Evolutionary conservation across 768 basidiomycete species (phyloP).

Genomic region (Clavaria fumosa): DNA sequence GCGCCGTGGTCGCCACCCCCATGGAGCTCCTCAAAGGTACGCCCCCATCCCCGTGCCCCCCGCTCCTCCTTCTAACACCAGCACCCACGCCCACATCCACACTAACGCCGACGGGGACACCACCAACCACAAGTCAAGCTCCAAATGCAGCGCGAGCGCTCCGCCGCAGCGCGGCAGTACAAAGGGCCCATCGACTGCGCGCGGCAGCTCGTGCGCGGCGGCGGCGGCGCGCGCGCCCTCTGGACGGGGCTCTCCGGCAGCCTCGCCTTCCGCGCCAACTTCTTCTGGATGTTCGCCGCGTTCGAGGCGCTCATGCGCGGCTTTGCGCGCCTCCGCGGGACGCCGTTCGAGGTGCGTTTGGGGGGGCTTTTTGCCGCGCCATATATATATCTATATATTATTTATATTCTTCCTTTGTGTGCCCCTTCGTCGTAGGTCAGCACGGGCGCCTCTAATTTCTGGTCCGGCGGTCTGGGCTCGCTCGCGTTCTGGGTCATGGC

Average conservation of each 20-base stretch:
- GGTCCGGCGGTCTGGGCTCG: conserved; percentile 47
- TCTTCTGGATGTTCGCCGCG: conserved; percentile 67
- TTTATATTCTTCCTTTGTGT: too few species aligned
- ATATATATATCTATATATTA: neutral
- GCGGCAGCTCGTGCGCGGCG: conserved; percentile 41
- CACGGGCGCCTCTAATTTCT: conserved; percentile 44
- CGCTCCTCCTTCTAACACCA: neutral
- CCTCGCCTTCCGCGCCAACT: conserved; percentile 56
- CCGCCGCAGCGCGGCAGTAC: conserved; percentile 36
- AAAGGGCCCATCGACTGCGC: conserved; percentile 54
- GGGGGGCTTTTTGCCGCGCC: neutral
- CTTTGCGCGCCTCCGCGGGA: conserved; percentile 39
- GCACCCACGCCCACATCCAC: too few species aligned
- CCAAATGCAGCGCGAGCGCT: conserved; percentile 47
- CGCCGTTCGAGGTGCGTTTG: conserved; percentile 39
- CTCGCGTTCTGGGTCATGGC: conserved; percentile 55
- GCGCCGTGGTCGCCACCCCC: conserved; percentile 58
- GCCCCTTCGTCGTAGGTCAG: too few species aligned
- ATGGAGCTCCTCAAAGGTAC: conserved; percentile 64
- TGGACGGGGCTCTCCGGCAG: conserved; percentile 69
- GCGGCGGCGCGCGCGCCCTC: conserved; percentile 50
- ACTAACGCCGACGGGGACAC: too few species aligned
- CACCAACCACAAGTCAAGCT: conserved; percentile 34
- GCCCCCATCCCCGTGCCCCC: neutral
- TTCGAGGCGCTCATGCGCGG: conserved; percentile 53